phyloP scores from a whole-genome alignment of 1,139 yeast species.

The Taiozyma sp. region DNA sequence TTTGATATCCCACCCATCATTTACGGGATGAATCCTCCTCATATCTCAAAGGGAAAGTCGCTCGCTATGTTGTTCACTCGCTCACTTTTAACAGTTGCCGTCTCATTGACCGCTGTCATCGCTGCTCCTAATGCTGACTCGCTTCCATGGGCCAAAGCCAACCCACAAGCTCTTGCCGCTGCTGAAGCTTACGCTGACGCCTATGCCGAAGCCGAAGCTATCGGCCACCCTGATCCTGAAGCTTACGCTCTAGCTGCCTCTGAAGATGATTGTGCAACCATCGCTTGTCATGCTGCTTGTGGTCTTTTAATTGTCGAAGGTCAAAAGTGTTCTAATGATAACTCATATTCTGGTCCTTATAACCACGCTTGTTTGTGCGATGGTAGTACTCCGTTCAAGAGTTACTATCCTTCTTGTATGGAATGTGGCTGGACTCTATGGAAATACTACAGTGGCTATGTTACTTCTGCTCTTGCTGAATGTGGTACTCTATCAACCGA shows the following conservation, averaged over 20 bases:
- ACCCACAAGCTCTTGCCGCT: not conserved
- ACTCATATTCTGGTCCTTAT: conserved; percentile 18
- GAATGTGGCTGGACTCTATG: conserved; percentile 30
- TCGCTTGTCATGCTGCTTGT: conserved; percentile 13
- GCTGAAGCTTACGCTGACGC: conserved; percentile 4
- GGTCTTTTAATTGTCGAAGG: conserved; percentile 11
- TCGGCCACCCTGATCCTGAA: conserved; percentile 11
- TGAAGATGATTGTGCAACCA: conserved; percentile 12
- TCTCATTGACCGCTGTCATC: not conserved
- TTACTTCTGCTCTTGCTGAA: conserved; percentile 21
- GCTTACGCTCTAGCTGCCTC: conserved; percentile 12
- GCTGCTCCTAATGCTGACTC: conserved; percentile 8
- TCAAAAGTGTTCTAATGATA: conserved; percentile 5
- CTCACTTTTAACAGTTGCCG: not conserved
- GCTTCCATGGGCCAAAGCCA: conserved; percentile 2
- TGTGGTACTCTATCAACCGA: conserved; percentile 20
- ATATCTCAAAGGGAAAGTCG: not conserved
- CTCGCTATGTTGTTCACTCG: conserved; percentile 16
- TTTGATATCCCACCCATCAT: not conserved
- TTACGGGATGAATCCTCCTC: not conserved
- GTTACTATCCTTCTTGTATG: conserved; percentile 22
- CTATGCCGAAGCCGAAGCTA: conserved; percentile 9
- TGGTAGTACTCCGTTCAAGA: conserved; percentile 14
- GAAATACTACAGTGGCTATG: conserved; percentile 24
- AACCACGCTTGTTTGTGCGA: conserved; percentile 22